Conservation (phyloP, 164 flowering plant genomes). For the Dillenia turbinata region DNA sequence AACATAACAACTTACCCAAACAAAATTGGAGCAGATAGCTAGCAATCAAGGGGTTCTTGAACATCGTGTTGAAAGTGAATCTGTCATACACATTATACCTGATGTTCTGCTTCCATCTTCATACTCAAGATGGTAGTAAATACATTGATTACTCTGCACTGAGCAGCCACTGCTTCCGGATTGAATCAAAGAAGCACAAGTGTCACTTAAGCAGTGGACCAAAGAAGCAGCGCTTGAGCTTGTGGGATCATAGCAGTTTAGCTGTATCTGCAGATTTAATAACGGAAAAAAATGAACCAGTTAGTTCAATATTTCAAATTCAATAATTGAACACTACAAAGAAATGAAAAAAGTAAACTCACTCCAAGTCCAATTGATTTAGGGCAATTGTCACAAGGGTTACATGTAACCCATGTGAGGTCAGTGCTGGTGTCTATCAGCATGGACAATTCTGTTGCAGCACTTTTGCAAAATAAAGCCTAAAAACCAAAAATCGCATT, state of each 20-base stretch:
- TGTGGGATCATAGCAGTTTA: conserved; percentile 58
- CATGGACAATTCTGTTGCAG: conserved; percentile 74
- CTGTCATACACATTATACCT: conserved; percentile 78
- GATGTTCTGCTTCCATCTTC: conserved; percentile 94
- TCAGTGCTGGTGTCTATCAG: conserved; percentile 98
- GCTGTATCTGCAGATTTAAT: conserved; percentile 48
- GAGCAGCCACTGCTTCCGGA: conserved; percentile 61
- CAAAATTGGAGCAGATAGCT: conserved; percentile 63
- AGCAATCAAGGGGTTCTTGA: conserved; percentile 33
- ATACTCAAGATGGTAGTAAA: conserved; percentile 60
- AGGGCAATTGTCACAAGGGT: conserved; percentile 79
- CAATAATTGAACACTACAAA: neutral
- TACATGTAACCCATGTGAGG: conserved; percentile 85
- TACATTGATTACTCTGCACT: conserved; percentile 42
- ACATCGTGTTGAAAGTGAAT: conserved; percentile 47
- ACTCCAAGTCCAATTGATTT: conserved; percentile 76
- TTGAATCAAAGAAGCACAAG: conserved; percentile 52
- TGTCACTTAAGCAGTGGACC: conserved; percentile 57
- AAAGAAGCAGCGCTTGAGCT: conserved; percentile 56
- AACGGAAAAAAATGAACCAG: too few relatives aligned
- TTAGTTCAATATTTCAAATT: too few relatives aligned
- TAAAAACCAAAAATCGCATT: conserved; percentile 9
- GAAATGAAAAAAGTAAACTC: conserved; percentile 10
- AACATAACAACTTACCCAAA: conserved; percentile 62
- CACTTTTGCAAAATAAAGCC: conserved; percentile 81